phyloP scores from a whole-genome alignment of 1,284 basidiomycete genomes.

The Rhizopogon hawkerae region DNA sequence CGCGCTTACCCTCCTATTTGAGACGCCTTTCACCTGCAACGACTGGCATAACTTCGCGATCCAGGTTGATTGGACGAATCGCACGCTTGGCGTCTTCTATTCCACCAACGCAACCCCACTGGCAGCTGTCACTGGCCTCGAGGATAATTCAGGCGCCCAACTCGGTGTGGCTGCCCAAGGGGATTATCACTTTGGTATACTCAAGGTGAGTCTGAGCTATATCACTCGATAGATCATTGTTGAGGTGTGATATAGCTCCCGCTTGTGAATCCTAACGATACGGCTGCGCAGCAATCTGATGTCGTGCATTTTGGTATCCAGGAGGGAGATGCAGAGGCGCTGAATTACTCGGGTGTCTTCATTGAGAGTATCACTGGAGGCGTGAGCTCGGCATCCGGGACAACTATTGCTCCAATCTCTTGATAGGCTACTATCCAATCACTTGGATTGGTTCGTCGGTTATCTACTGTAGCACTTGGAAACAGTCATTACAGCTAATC shows the following conservation, averaged over 20 bases:
- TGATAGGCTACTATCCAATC: background rate
- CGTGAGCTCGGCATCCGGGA: constrained; percentile 8
- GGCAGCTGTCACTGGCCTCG: constrained; percentile 31
- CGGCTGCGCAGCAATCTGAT: constrained; percentile 39
- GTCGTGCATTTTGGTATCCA: constrained; percentile 52
- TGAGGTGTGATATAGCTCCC: constrained; percentile 35
- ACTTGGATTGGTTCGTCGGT: too few relatives aligned
- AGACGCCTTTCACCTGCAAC: constrained; percentile 35
- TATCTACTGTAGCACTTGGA: too few relatives aligned
- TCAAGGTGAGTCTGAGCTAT: constrained; percentile 35
- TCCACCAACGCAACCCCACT: constrained; percentile 35
- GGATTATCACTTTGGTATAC: constrained; percentile 50
- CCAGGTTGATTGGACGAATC: constrained; percentile 46
- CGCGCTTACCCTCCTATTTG: constrained; percentile 41
- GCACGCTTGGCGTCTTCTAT: constrained; percentile 43
- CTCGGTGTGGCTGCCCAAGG: constrained; percentile 41
- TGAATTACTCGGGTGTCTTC: constrained; percentile 52
- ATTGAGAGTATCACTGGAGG: constrained; percentile 30
- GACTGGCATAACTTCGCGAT: constrained; percentile 57
- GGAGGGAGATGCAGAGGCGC: constrained; percentile 44
- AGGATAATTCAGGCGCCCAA: constrained; percentile 34
- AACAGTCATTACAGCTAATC: too few relatives aligned
- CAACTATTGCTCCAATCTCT: constrained; percentile 1
- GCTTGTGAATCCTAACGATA: constrained; percentile 40
- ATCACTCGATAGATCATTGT: background rate